Evolutionary conservation across 108 stramenopile species (phyloP), one percentile per base, ranked within the genome.

Genomic region (Skeletonema menzelii): DNA sequence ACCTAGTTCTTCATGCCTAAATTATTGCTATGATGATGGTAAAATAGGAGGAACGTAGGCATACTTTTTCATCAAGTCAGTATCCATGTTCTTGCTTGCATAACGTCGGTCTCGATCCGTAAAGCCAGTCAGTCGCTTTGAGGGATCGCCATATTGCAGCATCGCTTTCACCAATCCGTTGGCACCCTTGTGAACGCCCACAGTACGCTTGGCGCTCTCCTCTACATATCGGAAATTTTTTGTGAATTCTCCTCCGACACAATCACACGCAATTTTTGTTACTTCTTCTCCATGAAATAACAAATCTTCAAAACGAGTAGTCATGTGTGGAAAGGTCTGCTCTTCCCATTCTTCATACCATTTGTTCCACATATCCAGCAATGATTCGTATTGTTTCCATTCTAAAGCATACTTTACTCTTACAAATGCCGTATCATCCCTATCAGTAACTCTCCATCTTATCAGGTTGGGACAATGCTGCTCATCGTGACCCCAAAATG

Each of bases 281-380:
- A 90, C 78, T 44, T 90, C 86, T 46, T 87, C 81, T 28, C 80
- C 80, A 55, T 92, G 86, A 67, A 90, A 96, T 17, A 92, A 77
- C 64, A 94, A 81, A 79, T 96, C 96, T 73, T 96, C 96, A 70
- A 90, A 96, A 26, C 96, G 83, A 0, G 93, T 87, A 31, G 88
- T 88, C 22, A 93, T 31, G 4, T 81, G 69, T 0, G 96, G 96
- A 70, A 87, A 92, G 15, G 79, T 80, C 17, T 84, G 81, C 3
- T 79, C 69, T 4, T 88, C 74, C 67, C 88, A 94, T 62, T 87
- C 85, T 28, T 68, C 58, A 72, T 96, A 90, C 91, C 89, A 94
- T 35, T 84, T 73, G n/a, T 72, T 84, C 91, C 91, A 96, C 28
- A 87, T 69, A 56, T 91, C 84, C 4, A 86, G 81, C 19, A 94